phyloP scores from a whole-genome alignment of 2,329 filamentous ascomycete species.

The Ceratocystis cubensis region DNA sequence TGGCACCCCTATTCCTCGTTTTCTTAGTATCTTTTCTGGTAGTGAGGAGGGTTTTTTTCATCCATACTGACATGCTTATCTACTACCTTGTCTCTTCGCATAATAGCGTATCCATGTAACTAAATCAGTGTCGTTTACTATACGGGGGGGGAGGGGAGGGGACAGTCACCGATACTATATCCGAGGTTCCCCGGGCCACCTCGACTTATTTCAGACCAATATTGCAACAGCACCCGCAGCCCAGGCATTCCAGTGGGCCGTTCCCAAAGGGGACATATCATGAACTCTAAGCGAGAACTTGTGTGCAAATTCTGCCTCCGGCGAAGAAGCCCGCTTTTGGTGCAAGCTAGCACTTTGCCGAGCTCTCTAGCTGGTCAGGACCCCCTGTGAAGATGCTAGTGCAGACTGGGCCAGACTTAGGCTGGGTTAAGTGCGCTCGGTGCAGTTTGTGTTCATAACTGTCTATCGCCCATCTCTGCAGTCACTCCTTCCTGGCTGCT shows the following conservation, averaged over 20 bases:
- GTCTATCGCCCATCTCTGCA: not conserved
- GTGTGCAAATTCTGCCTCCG: not conserved
- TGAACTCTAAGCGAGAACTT: not conserved
- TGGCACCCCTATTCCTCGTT: too few relatives aligned
- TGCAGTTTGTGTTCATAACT: not conserved
- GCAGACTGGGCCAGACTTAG: not conserved
- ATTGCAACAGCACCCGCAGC: not conserved
- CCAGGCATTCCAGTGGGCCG: not conserved
- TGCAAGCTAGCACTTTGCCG: not conserved
- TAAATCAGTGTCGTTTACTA: not conserved
- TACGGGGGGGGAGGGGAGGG: not conserved
- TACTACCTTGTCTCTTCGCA: not conserved
- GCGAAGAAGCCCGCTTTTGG: not conserved
- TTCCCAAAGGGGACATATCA: not conserved
- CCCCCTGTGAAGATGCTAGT: not conserved
- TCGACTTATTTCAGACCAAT: not conserved
- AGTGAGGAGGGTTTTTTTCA: not conserved
- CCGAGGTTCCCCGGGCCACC: not conserved
- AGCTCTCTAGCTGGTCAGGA: not conserved
- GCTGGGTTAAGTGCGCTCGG: not conserved
- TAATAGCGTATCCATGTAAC: not conserved
- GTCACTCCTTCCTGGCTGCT: not conserved
- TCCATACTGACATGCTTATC: not conserved
- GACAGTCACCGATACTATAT: not conserved
- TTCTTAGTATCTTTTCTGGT: too few relatives aligned